These are phyloP conservation scores for Ceratocystis eucalypticola DNA, from an alignment of 2,329 filamentous ascomycete genomes.

Conservation along the genomic window DNA sequence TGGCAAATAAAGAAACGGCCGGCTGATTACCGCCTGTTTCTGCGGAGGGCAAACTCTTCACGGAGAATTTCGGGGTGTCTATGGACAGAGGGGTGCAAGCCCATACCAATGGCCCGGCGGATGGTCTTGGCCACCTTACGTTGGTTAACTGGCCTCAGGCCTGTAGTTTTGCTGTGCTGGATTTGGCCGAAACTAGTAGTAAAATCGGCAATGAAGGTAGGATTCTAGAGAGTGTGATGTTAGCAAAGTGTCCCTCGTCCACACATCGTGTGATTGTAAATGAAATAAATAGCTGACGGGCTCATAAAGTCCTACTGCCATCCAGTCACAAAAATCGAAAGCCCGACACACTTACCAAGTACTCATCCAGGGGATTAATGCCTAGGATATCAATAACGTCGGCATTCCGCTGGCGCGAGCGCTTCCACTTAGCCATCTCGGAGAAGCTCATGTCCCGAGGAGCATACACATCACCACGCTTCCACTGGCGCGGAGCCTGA, in stretches of 20 bases:
- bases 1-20: neutral
- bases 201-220: conserved; percentile 79
- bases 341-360: conserved; percentile 50
- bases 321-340: neutral
- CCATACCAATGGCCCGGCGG: conserved; percentile 73
- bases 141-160: conserved; percentile 78
- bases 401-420: conserved; percentile 38
- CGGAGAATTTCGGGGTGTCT: conserved; percentile 69
- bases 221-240: conserved; percentile 51
- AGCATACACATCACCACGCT: conserved; percentile 71
- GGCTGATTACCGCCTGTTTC: conserved; percentile 8
- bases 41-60: conserved; percentile 24
- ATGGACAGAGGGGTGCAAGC: conserved; percentile 84
- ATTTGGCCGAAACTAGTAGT: conserved; percentile 77
- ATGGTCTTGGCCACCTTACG: conserved; percentile 87
- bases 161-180: conserved; percentile 59
- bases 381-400: conserved; percentile 73
- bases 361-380: conserved; percentile 69
- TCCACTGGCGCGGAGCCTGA: conserved; percentile 59
- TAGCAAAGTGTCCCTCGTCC: neutral
- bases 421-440: conserved; percentile 74
- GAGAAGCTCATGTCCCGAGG: conserved; percentile 69
- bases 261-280: neutral
- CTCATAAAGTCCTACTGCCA: neutral
- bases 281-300: neutral